Evolutionary conservation across 352 stramenopile species (phyloP).

Genomic region (Phytopythium ostracodes): DNA sequence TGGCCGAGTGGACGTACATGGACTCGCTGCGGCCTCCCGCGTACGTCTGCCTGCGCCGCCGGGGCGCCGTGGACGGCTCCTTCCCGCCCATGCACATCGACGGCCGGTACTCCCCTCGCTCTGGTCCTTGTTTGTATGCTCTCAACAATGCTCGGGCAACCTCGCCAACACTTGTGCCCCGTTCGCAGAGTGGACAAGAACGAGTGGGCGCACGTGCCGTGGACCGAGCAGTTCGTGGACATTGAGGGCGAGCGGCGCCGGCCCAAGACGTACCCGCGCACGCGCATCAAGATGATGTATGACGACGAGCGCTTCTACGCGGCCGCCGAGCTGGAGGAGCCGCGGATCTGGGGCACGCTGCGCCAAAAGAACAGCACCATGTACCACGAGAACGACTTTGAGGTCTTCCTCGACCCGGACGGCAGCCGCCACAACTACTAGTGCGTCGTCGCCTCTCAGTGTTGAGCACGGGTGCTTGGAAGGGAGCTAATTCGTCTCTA

Average conservation of each 20-base stretch:
- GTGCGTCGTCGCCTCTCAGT: slow-evolving; percentile 26
- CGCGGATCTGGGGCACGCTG: slow-evolving; percentile 75
- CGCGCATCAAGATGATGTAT: slow-evolving; percentile 82
- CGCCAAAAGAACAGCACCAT: slow-evolving; percentile 65
- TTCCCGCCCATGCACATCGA: slow-evolving; percentile 41
- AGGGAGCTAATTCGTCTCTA: too few species aligned
- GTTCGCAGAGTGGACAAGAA: slow-evolving; percentile 49
- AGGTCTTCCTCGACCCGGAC: slow-evolving; percentile 90
- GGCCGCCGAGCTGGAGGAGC: slow-evolving; percentile 55
- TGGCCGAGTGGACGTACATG: slow-evolving; percentile 39
- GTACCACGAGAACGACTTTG: slow-evolving; percentile 92
- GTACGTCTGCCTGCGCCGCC: slow-evolving; percentile 65
- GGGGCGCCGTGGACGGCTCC: slow-evolving; percentile 12
- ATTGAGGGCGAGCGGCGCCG: slow-evolving; percentile 57
- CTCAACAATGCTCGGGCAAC: too few species aligned
- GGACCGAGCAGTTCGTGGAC: slow-evolving; percentile 72
- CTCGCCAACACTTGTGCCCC: too few species aligned
- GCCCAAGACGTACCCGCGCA: slow-evolving; percentile 39
- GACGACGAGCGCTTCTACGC: slow-evolving; percentile 73
- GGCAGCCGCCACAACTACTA: slow-evolving; percentile 87
- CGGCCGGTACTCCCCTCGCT: slow-evolving; percentile 26
- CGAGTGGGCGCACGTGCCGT: slow-evolving; percentile 63
- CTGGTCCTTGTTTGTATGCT: too few species aligned
- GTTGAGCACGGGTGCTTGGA: neutral
- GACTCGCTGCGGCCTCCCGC: slow-evolving; percentile 53